phyloP scores from a whole-genome alignment of 768 basidiomycete genomes.

The Dentipellis sp. region DNA sequence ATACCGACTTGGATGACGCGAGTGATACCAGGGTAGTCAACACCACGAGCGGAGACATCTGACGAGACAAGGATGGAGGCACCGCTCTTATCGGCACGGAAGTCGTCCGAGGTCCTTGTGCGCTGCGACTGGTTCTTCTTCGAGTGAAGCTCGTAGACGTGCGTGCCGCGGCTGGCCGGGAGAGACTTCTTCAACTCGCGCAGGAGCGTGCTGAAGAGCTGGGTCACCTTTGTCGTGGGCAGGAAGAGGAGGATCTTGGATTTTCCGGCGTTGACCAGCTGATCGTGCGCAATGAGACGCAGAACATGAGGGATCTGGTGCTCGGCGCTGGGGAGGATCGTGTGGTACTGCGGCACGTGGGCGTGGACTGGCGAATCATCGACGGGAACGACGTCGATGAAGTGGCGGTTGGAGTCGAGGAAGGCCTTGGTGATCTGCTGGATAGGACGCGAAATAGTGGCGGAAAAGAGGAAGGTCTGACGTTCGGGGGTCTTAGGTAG shows the following conservation, averaged over 20 bases:
- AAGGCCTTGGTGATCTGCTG: constrained; percentile 57
- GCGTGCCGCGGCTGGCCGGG: constrained; percentile 42
- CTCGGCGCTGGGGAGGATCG: constrained; percentile 51
- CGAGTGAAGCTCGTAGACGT: constrained; percentile 77
- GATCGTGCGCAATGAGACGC: constrained; percentile 81
- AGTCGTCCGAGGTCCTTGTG: constrained; percentile 44
- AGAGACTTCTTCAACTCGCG: constrained; percentile 37
- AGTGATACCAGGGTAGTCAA: constrained; percentile 84
- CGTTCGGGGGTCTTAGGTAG: constrained; percentile 56
- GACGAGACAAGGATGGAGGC: constrained; percentile 71
- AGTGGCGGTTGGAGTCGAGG: constrained; percentile 51
- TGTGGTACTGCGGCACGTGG: constrained; percentile 77
- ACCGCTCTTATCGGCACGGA: constrained; percentile 42
- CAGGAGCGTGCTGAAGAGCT: constrained; percentile 60
- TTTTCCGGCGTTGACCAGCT: constrained; percentile 52
- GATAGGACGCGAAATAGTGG: constrained; percentile 70
- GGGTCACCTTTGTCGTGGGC: constrained; percentile 77
- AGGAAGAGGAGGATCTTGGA: constrained; percentile 82
- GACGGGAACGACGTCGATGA: constrained; percentile 63
- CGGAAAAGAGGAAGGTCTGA: constrained; percentile 91
- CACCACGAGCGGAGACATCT: constrained; percentile 81
- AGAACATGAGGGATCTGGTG: constrained; percentile 76
- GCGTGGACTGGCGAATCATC: constrained; percentile 58
- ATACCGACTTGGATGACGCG: constrained; percentile 89
- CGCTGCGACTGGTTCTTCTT: constrained; percentile 56